Percentiles rank a stretch among this genome's conserved stretches.
Evolutionary conservation across 768 basidiomycete species (phyloP).

Genomic region (Suillus subluteus): DNA sequence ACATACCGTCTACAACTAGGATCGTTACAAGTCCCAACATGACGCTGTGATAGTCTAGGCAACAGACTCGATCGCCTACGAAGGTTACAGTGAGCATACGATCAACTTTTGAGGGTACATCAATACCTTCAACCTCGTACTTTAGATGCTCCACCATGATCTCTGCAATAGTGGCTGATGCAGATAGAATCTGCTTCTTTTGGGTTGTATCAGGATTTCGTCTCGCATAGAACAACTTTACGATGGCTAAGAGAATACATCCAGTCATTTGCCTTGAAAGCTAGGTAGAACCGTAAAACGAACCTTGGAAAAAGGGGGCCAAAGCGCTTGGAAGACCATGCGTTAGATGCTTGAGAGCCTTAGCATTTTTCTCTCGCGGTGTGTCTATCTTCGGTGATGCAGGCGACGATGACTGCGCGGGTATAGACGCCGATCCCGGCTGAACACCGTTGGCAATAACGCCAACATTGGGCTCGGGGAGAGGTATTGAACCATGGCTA

Average conservation of each 20-base stretch:
- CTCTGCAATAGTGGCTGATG: constrained; percentile 69
- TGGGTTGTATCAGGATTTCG: constrained; percentile 77
- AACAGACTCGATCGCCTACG: constrained; percentile 44
- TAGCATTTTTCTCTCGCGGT: constrained; percentile 66
- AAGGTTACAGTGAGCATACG: not conserved
- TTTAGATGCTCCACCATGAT: constrained; percentile 75
- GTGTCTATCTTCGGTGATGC: constrained; percentile 43
- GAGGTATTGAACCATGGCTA: constrained; percentile 43
- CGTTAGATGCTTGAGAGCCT: constrained; percentile 78
- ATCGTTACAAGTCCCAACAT: constrained; percentile 55
- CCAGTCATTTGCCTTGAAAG: not conserved
- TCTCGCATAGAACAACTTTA: constrained; percentile 84
- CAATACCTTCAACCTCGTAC: constrained; percentile 51
- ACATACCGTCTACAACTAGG: constrained; percentile 63
- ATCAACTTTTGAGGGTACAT: constrained; percentile 7
- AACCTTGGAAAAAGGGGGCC: constrained; percentile 88
- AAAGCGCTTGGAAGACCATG: constrained; percentile 76
- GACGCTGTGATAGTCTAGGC: constrained; percentile 55
- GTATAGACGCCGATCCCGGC: constrained; percentile 26
- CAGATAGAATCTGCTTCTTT: constrained; percentile 73
- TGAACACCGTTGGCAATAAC: constrained; percentile 35
- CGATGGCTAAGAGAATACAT: constrained; percentile 57
- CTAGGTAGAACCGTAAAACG: constrained; percentile 21
- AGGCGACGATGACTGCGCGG: constrained; percentile 27
- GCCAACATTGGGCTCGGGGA: constrained; percentile 43